Conservation (phyloP, 225 moss, liverwort and hornwort genomes). For the Bryoerythrophyllum caledonicum region DNA sequence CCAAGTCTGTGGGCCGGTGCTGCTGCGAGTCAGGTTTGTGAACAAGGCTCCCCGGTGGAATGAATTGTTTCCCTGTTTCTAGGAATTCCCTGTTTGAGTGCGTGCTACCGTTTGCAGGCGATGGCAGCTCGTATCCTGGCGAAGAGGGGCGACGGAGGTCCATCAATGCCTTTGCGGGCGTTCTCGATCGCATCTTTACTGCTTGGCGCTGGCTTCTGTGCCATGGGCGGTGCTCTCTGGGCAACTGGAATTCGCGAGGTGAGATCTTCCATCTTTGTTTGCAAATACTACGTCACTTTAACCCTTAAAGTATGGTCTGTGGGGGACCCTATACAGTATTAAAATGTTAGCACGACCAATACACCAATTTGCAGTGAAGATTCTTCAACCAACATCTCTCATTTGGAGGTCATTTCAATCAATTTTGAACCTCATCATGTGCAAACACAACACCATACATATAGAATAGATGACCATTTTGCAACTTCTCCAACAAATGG, state of each 20-base stretch:
- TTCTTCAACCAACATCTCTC: too few relatives aligned
- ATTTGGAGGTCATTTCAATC: too few relatives aligned
- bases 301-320: too few relatives aligned
- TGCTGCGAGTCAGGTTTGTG: constrained; percentile 47
- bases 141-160: constrained; percentile 58
- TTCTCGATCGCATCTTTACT: constrained; percentile 55
- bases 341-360: too few relatives aligned
- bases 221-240: constrained; percentile 52
- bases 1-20: constrained; percentile 51
- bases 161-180: constrained; percentile 56
- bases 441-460: too few relatives aligned
- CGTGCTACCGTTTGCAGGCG: constrained; percentile 31
- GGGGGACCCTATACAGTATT: too few relatives aligned
- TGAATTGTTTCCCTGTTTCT: too few relatives aligned
- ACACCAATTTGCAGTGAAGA: too few relatives aligned
- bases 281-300: not conserved
- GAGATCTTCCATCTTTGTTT: not conserved
- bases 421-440: too few relatives aligned
- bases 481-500: too few relatives aligned
- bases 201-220: constrained; percentile 52
- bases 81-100: not conserved
- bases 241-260: constrained; percentile 57
- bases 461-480: too few relatives aligned
- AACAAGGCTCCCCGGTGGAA: too few relatives aligned
- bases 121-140: constrained; percentile 41